A percentile compares a stretch with the other conserved stretches of the same genome.
These are phyloP conservation scores for Penicillium sp. DNA, from an alignment of 2,329 filamentous ascomycete species.

Conservation along the genomic window DNA sequence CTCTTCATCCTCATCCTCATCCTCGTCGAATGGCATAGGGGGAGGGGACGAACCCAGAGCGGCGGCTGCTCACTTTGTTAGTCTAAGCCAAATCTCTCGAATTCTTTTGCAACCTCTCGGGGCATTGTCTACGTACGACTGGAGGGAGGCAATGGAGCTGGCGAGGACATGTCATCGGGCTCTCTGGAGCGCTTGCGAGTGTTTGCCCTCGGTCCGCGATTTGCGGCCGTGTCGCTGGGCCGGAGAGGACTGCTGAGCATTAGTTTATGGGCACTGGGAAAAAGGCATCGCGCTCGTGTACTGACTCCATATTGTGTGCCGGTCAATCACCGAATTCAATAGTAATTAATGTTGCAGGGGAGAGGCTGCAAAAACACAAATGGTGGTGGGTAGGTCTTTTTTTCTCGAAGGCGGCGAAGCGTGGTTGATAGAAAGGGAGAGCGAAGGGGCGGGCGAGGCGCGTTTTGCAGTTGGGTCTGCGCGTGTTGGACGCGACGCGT, in stretches of 20 bases:
- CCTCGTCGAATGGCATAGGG: slow-evolving; percentile 51
- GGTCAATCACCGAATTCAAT: slow-evolving; percentile 7
- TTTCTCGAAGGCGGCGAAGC: slow-evolving; percentile 9
- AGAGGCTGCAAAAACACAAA: not conserved
- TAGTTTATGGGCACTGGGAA: slow-evolving; percentile 9
- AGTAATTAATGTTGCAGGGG: slow-evolving; percentile 1
- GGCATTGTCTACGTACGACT: slow-evolving; percentile 55
- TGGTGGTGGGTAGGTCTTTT: slow-evolving; percentile 2
- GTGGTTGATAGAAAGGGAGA: slow-evolving; percentile 21
- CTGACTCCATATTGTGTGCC: slow-evolving; percentile 34
- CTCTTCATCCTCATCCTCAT: slow-evolving; percentile 51
- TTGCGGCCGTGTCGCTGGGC: slow-evolving; percentile 76
- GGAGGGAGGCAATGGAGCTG: slow-evolving; percentile 57
- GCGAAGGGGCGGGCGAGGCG: slow-evolving; percentile 10
- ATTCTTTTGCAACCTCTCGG: slow-evolving; percentile 7
- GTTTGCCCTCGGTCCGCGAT: slow-evolving; percentile 62
- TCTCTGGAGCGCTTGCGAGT: slow-evolving; percentile 64
- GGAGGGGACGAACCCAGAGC: slow-evolving; percentile 57
- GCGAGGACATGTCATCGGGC: slow-evolving; percentile 61
- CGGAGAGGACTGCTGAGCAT: slow-evolving; percentile 58
- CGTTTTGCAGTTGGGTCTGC: not conserved
- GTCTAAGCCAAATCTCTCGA: slow-evolving; percentile 6
- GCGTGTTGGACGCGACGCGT: slow-evolving; percentile 22
- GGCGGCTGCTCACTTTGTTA: slow-evolving; percentile 17
- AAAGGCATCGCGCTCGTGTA: slow-evolving; percentile 7